Evolutionary conservation across 2,329 filamentous ascomycete genomes (phyloP).

Genomic region (Grosmannia clavigera): DNA sequence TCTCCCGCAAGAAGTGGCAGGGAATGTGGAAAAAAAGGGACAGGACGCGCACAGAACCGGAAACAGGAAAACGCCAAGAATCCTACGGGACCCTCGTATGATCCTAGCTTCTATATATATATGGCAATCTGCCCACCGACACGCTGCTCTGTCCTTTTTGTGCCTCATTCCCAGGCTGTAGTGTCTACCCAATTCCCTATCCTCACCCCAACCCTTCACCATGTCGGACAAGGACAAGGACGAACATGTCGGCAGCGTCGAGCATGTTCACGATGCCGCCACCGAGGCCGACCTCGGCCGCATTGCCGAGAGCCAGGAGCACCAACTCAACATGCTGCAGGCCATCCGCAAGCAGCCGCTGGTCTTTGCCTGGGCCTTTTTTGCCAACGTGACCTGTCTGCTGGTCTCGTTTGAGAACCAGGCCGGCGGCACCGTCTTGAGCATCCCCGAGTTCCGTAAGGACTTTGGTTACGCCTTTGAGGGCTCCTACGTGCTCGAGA

Average conservation of each 20-base stretch:
- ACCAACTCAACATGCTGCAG: not conserved
- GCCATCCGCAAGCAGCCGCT: not conserved
- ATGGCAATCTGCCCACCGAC: no score
- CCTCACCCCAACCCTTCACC: not conserved
- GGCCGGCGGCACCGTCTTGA: slow-evolving; percentile 23
- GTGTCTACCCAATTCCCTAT: not conserved
- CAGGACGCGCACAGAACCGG: no score
- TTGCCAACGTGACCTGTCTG: not conserved
- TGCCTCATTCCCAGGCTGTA: no score
- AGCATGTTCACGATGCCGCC: not conserved
- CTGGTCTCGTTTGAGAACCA: slow-evolving; percentile 9
- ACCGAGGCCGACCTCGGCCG: not conserved
- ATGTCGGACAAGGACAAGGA: not conserved
- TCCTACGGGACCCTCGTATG: no score
- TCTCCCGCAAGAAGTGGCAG: not conserved
- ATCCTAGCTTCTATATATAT: no score
- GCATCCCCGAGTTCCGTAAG: slow-evolving; percentile 27
- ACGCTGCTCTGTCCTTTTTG: no score
- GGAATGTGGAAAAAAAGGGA: no score
- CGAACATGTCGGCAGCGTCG: not conserved
- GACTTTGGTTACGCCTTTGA: slow-evolving; percentile 25
- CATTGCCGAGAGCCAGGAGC: not conserved
- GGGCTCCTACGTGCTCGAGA: slow-evolving; percentile 22
- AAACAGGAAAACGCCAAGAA: no score
- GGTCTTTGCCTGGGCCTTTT: not conserved